Evolutionary conservation across 192 early-diverging fungal genomes (phyloP).

Genomic region (Spizellomyces punctatus): DNA sequence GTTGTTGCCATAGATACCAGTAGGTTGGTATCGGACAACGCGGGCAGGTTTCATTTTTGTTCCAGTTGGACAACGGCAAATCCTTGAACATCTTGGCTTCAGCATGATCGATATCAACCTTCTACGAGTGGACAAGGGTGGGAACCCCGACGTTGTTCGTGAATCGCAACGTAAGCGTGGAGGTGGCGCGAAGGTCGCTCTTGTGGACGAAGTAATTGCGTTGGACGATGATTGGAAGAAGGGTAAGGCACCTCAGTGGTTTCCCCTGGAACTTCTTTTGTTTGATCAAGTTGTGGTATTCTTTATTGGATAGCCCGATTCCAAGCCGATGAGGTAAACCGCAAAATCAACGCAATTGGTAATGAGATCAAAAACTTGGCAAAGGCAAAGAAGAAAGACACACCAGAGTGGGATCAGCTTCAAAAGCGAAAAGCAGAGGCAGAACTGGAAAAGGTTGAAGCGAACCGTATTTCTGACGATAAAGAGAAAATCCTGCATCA

Average conservation of each 20-base stretch:
- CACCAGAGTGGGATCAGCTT: slow-evolving; percentile 20
- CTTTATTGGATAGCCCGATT: slow-evolving; percentile 66
- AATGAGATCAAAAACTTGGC: slow-evolving; percentile 87
- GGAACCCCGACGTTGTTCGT: slow-evolving; percentile 88
- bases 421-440: slow-evolving; percentile 79
- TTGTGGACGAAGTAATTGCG: slow-evolving; percentile 90
- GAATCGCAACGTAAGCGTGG: slow-evolving; percentile 93
- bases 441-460: slow-evolving; percentile 66
- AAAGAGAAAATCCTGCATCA: slow-evolving; percentile 66
- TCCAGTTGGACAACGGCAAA: too few species aligned
- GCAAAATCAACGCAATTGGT: slow-evolving; percentile 87
- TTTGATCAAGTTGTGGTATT: background rate
- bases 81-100: too few species aligned
- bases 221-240: slow-evolving; percentile 88
- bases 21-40: too few species aligned
- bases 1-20: too few species aligned
- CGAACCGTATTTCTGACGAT: slow-evolving; percentile 59
- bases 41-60: too few species aligned
- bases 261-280: background rate
- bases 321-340: slow-evolving; percentile 85
- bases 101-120: slow-evolving; percentile 82
- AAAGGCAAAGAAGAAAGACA: slow-evolving; percentile 65
- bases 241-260: slow-evolving; percentile 53
- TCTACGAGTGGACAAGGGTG: slow-evolving; percentile 87
- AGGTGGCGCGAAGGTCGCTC: slow-evolving; percentile 66